Base-by-base conservation (phyloP, 306 rosid genomes). In the Gillenia trifoliata region DNA sequence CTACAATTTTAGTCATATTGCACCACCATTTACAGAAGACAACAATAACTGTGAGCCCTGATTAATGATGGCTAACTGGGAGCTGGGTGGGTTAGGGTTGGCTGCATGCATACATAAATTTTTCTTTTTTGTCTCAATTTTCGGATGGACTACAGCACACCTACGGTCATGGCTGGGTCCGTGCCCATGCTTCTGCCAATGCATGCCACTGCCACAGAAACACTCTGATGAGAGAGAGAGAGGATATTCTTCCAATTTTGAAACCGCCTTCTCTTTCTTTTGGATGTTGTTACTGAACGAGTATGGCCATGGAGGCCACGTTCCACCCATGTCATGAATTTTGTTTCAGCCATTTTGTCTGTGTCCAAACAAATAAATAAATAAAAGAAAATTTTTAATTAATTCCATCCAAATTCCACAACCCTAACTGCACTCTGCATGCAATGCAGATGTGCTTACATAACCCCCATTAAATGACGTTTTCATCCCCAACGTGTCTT, bases 401-500 rank as follows among this genome's bases (percentile, higher is more conserved):
- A 59, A 13, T 26, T 59, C 64, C 64, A 59, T 17, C 66, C 15
- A 17, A 17, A 29, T 30, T 29, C 13, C 66, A 57, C 5, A 61
- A 6, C 66, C 33, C 33, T 41, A 41, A 41, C 47, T 45, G 52
- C 52, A 45, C 52, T 45, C 20, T 15, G 19, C 50, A 15, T 45
- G 50, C 50, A 45, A 45, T 15, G 20, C 31, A 10, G 29, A 10
- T 57, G 5, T 69, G 59, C 74, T 57, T 67, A 80, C 75, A 50
- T 60, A 30, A 36, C 76, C 62, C 4, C 67, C 57, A 1, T 45
- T 23, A 23, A 15, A 6, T 75, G 80, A 68, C 63, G 54, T 26
- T 54, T 60, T 19, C 52, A 0, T 31, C 34, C 20, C 78, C 52
- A 6, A 80, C 76, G 96, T 90, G 94, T 88, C 85, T 45, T 41